These are phyloP conservation scores for Suillus americanus DNA, from an alignment of 768 basidiomycete genomes.

Conservation along the genomic window DNA sequence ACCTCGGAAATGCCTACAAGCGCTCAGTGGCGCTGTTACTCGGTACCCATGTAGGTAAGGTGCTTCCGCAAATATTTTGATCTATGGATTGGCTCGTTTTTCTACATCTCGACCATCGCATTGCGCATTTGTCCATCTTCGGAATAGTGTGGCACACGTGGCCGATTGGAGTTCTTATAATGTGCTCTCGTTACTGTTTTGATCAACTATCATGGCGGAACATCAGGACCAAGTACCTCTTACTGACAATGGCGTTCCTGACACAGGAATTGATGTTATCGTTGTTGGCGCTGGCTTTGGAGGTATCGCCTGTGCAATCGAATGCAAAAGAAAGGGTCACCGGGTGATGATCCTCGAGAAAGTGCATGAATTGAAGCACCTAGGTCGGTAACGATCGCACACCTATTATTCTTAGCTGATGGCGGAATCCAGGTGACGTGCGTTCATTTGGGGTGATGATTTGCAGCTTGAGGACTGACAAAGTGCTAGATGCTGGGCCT, in stretches of 20 bases:
- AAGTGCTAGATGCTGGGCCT: constrained; percentile 18
- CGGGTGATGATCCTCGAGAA: constrained; percentile 23
- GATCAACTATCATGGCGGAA: background rate
- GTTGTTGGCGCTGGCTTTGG: constrained; percentile 26
- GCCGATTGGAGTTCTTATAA: background rate
- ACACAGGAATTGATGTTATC: constrained; percentile 18
- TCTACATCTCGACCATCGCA: background rate
- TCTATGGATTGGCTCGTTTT: no score
- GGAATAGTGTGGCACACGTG: background rate
- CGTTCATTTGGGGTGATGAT: constrained; percentile 1
- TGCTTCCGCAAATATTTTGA: background rate
- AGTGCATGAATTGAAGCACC: constrained; percentile 13
- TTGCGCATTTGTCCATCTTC: background rate
- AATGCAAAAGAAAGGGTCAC: constrained; percentile 22
- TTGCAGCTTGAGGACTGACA: constrained; percentile 1
- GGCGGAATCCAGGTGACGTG: constrained; percentile 16
- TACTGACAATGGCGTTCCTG: background rate
- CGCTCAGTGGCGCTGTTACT: background rate
- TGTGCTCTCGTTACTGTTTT: background rate
- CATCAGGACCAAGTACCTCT: background rate
- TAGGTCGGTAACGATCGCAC: constrained; percentile 14
- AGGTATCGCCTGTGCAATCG: constrained; percentile 30
- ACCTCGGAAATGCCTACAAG: no score
- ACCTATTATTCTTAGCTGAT: constrained; percentile 6
- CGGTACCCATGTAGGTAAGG: background rate